These are phyloP conservation scores for Nepenthes gracilis DNA, from an alignment of 148 eudicot genomes.

Conservation along the genomic window DNA sequence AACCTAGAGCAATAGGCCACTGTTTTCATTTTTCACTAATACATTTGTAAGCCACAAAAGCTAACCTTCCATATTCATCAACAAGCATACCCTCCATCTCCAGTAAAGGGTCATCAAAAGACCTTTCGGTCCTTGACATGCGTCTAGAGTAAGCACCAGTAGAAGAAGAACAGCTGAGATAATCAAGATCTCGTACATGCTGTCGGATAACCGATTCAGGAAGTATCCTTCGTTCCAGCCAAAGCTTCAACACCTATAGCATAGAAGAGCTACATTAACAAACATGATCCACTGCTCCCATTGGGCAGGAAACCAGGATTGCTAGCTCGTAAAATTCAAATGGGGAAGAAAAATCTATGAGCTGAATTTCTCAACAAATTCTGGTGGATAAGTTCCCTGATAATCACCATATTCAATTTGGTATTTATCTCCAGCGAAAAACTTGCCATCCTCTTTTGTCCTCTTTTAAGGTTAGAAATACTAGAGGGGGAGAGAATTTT, in stretches of 20 bases:
- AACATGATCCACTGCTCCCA: neutral
- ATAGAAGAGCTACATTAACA: slow-evolving; percentile 8
- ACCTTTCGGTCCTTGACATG: slow-evolving; percentile 72
- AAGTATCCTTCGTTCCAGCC: slow-evolving; percentile 81
- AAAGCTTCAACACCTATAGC: slow-evolving; percentile 73
- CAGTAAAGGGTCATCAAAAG: slow-evolving; percentile 93
- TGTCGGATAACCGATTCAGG: slow-evolving; percentile 69
- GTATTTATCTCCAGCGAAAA: too few relatives aligned
- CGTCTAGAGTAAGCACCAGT: slow-evolving; percentile 51
- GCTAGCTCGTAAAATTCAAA: too few relatives aligned
- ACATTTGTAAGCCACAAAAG: neutral
- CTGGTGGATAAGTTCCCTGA: too few relatives aligned
- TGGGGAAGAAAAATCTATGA: too few relatives aligned
- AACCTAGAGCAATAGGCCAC: too few relatives aligned
- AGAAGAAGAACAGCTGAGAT: slow-evolving; percentile 47
- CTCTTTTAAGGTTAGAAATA: neutral
- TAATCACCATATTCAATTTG: too few relatives aligned
- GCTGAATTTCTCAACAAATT: too few relatives aligned
- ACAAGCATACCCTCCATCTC: slow-evolving; percentile 93
- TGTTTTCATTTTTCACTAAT: neutral
- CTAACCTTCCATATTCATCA: slow-evolving; percentile 92
- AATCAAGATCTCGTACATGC: slow-evolving; percentile 77
- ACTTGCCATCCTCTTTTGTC: too few relatives aligned
- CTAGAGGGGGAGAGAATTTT: neutral
- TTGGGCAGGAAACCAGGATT: too few relatives aligned